Percentiles rank a stretch among this genome's conserved stretches.
Conservation (phyloP, 345 rosid genomes). For the Eucalyptus sp. region DNA sequence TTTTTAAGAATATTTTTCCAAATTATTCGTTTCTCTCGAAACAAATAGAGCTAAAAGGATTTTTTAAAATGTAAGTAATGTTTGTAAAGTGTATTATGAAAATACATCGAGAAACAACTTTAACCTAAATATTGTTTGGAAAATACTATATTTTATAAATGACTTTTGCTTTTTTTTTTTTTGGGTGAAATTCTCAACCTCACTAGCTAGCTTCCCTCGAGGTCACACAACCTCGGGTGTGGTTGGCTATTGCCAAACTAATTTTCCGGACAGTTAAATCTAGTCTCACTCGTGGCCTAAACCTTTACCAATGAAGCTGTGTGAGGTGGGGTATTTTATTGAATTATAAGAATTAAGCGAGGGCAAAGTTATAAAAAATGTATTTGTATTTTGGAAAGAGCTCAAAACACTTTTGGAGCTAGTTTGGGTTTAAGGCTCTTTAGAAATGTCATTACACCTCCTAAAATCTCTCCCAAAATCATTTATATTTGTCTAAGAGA, state of each 20-base stretch:
- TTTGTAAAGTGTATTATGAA: no score
- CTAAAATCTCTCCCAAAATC: no score
- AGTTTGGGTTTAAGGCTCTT: background rate
- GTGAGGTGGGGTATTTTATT: background rate
- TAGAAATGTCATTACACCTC: no score
- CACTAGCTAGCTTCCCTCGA: background rate
- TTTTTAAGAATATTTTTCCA: no score
- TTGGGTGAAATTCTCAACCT: no score
- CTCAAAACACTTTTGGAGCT: background rate
- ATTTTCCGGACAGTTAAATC: accelerated
- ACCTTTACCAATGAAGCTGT: background rate
- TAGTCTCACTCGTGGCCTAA: accelerated
- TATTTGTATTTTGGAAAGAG: no score
- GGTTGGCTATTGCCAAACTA: background rate
- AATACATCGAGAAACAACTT: accelerated
- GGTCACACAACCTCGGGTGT: accelerated
- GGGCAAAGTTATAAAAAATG: no score
- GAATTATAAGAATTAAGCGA: background rate
- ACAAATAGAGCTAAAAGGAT: no score
- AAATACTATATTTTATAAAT: no score
- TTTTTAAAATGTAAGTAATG: background rate
- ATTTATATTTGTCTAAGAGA: accelerated
- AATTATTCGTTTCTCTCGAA: accelerated
- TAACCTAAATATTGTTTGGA: accelerated
- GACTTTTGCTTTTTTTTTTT: background rate